These are phyloP conservation scores for Nakataea oryzae DNA, from an alignment of 2,329 filamentous ascomycete species.

Conservation along the genomic window DNA sequence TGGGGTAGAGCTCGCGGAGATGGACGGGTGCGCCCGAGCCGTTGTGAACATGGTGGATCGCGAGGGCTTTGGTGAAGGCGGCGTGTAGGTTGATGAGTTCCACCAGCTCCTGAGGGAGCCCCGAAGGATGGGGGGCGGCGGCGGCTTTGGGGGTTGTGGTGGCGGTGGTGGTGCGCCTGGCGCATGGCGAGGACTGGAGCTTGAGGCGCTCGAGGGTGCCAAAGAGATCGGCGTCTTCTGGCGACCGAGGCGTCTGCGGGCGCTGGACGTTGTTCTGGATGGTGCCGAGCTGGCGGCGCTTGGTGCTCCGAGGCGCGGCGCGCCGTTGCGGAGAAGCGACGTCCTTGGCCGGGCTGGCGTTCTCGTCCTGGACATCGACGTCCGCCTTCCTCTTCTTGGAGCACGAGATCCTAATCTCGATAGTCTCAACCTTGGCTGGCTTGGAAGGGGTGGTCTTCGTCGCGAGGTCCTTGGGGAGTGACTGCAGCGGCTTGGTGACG, in stretches of 20 bases:
- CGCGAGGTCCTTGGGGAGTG: conserved; percentile 13
- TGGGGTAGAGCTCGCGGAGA: conserved; percentile 46
- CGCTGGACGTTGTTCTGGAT: conserved; percentile 3
- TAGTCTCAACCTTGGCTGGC: conserved; percentile 12
- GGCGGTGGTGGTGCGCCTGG: conserved; percentile 18
- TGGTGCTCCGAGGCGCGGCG: conserved; percentile 8
- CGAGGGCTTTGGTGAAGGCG: conserved; percentile 57
- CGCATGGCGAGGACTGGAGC: conserved; percentile 22
- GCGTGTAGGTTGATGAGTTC: conserved; percentile 55
- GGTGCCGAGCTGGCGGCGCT: conserved; percentile 8
- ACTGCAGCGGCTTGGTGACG: conserved; percentile 11
- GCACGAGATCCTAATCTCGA: conserved; percentile 14
- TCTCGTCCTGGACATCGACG: conserved; percentile 14
- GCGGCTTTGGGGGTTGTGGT: conserved; percentile 25
- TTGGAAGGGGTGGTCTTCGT: conserved; percentile 24
- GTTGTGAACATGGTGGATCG: conserved; percentile 61
- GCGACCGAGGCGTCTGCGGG: conserved; percentile 16
- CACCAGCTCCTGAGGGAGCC: conserved; percentile 39
- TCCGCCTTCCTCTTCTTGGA: conserved; percentile 29
- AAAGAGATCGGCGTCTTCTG: conserved; percentile 2
- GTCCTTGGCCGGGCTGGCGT: conserved; percentile 4
- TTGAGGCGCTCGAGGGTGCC: conserved; percentile 26
- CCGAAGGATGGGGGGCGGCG: conserved; percentile 9
- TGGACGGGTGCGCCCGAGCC: conserved; percentile 53
- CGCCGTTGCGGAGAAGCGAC: background rate